phyloP scores from a whole-genome alignment of 2,329 filamentous ascomycete genomes.

The Diaporthe capsici region DNA sequence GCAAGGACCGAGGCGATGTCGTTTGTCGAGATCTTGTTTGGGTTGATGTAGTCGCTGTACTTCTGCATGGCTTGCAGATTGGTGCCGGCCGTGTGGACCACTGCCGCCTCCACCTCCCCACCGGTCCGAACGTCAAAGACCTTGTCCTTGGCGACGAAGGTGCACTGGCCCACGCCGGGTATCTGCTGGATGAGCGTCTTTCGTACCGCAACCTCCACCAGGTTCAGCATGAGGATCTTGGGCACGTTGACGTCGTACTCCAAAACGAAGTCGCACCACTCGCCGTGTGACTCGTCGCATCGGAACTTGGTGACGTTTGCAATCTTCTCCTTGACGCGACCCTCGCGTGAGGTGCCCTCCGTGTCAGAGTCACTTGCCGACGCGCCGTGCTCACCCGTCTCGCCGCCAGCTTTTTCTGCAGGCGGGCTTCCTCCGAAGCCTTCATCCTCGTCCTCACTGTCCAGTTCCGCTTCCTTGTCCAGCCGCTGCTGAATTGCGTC shows the following conservation, averaged over 20 bases:
- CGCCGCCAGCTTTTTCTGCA: conserved; percentile 55
- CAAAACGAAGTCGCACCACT: conserved; percentile 84
- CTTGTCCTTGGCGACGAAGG: conserved; percentile 73
- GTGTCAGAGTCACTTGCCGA: conserved; percentile 49
- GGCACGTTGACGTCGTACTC: conserved; percentile 85
- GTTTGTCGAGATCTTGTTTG: conserved; percentile 90
- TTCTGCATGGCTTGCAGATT: conserved; percentile 94
- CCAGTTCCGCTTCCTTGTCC: conserved; percentile 63
- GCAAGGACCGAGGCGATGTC: conserved; percentile 88
- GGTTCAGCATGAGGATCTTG: conserved; percentile 92
- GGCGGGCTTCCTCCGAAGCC: conserved; percentile 65
- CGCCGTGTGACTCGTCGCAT: conserved; percentile 81
- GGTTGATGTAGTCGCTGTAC: conserved; percentile 87
- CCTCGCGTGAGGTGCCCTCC: conserved; percentile 67
- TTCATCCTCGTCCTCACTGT: conserved; percentile 68
- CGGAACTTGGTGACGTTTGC: conserved; percentile 81
- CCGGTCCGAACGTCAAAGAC: conserved; percentile 62
- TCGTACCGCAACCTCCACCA: conserved; percentile 86
- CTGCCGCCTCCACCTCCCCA: conserved; percentile 63
- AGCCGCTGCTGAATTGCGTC: conserved; percentile 78
- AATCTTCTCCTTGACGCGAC: conserved; percentile 74
- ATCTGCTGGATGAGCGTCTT: conserved; percentile 91
- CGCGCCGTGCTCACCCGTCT: conserved; percentile 57
- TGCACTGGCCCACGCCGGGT: conserved; percentile 80
- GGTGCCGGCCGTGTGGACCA: conserved; percentile 85